phyloP scores from a whole-genome alignment of 345 rosid species.

The Lepidium didymum region DNA sequence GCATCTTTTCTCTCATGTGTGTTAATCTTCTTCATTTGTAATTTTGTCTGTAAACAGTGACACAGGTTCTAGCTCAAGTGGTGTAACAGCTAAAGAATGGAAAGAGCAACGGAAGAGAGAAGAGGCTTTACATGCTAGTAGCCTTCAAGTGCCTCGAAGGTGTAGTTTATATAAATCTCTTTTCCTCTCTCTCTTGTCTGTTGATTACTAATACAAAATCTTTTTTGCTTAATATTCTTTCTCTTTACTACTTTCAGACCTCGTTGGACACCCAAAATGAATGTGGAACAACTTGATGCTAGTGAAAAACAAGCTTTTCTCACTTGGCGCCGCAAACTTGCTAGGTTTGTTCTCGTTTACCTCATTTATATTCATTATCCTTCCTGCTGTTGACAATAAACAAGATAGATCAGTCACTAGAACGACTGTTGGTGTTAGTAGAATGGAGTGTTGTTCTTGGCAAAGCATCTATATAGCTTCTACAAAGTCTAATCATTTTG shows the following conservation, averaged over 20 bases:
- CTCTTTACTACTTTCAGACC: constrained; percentile 36
- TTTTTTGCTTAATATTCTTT: neutral
- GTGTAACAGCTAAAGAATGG: constrained; percentile 51
- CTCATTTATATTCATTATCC: neutral
- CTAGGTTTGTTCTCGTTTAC: constrained; percentile 39
- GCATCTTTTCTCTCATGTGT: neutral
- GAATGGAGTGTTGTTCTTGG: neutral
- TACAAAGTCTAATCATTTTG: neutral
- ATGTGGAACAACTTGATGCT: constrained; percentile 59
- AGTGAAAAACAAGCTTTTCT: constrained; percentile 63
- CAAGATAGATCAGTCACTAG: neutral
- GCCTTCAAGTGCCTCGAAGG: constrained; percentile 73
- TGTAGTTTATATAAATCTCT: neutral
- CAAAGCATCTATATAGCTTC: neutral
- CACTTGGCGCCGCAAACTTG: constrained; percentile 73
- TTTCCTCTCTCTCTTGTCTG: neutral
- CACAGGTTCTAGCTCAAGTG: constrained; percentile 38
- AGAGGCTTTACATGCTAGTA: constrained; percentile 56
- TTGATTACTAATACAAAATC: neutral
- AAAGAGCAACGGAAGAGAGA: constrained; percentile 56
- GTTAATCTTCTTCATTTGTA: neutral
- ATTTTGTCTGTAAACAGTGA: constrained; percentile 40
- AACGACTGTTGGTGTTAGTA: neutral
- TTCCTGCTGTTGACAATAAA: neutral
- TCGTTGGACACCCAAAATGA: constrained; percentile 61